Conservation (phyloP, 2,329 filamentous ascomycete species). For the Ascocoryne sarcoides region DNA sequence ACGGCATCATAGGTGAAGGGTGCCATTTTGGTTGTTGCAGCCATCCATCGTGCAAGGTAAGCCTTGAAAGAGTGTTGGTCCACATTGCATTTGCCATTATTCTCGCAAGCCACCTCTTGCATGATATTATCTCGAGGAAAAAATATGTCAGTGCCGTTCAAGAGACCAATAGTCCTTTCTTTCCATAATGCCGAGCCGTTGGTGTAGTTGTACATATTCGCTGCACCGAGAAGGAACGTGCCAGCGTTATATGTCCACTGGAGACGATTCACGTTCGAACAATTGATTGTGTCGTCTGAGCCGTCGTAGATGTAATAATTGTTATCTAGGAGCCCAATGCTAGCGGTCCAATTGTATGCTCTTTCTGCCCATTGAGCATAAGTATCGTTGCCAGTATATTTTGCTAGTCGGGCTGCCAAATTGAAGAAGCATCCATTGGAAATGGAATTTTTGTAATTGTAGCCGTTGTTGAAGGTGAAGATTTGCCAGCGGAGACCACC, state of each 20-base stretch:
- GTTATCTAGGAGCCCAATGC: slow-evolving; percentile 48
- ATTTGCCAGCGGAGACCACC: slow-evolving; percentile 82
- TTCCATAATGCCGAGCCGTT: slow-evolving; percentile 44
- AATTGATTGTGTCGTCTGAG: slow-evolving; percentile 46
- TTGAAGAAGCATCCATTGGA: slow-evolving; percentile 56
- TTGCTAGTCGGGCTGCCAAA: slow-evolving; percentile 57
- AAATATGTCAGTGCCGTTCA: slow-evolving; percentile 45
- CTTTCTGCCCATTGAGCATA: slow-evolving; percentile 71
- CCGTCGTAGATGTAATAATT: slow-evolving; percentile 57
- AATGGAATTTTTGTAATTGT: slow-evolving; percentile 65
- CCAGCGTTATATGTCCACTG: slow-evolving; percentile 66
- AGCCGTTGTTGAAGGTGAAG: slow-evolving; percentile 73
- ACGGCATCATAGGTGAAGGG: slow-evolving; percentile 44
- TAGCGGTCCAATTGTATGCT: slow-evolving; percentile 61
- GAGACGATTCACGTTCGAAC: slow-evolving; percentile 47
- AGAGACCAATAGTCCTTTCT: slow-evolving; percentile 45
- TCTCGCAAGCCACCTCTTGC: slow-evolving; percentile 58
- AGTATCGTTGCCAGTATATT: slow-evolving; percentile 68
- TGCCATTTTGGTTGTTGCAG: slow-evolving; percentile 46
- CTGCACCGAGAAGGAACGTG: slow-evolving; percentile 54
- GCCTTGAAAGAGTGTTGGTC: slow-evolving; percentile 58
- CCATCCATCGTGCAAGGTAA: slow-evolving; percentile 51
- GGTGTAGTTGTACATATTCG: slow-evolving; percentile 60
- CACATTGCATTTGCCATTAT: slow-evolving; percentile 48
- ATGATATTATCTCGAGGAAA: slow-evolving; percentile 52